Conservation (phyloP, 352 stramenopile species). For the Globisporangium echinulatum region DNA sequence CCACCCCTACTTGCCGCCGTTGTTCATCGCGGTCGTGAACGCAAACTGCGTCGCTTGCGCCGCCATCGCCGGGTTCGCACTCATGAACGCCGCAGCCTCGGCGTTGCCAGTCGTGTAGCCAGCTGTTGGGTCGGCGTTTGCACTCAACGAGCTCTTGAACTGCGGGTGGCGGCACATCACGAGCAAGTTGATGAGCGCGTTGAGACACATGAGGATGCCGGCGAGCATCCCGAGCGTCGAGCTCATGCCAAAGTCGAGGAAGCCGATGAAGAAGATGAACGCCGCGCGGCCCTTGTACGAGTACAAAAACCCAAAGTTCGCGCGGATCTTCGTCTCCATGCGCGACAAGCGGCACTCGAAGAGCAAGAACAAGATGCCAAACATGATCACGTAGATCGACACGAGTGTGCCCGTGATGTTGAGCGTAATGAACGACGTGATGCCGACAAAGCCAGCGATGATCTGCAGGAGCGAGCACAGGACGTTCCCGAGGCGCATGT, state of each 20-base stretch:
- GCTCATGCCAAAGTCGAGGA: slow-evolving; percentile 84
- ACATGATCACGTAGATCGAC: slow-evolving; percentile 89
- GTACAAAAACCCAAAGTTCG: slow-evolving; percentile 86
- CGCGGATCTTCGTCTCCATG: slow-evolving; percentile 78
- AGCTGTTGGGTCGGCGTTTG: slow-evolving; percentile 64
- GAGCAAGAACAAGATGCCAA: slow-evolving; percentile 79
- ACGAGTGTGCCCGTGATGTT: slow-evolving; percentile 86
- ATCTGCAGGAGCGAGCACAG: slow-evolving; percentile 79
- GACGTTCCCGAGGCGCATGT: slow-evolving; percentile 84
- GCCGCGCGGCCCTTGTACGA: slow-evolving; percentile 79
- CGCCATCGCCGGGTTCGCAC: slow-evolving; percentile 69
- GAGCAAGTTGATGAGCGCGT: slow-evolving; percentile 83
- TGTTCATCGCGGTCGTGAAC: slow-evolving; percentile 47
- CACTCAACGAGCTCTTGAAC: slow-evolving; percentile 75
- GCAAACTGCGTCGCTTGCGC: slow-evolving; percentile 75
- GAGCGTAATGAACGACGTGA: slow-evolving; percentile 86
- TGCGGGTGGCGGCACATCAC: slow-evolving; percentile 85
- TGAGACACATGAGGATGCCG: slow-evolving; percentile 78
- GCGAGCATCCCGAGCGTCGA: slow-evolving; percentile 68
- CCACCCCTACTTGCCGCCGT: background rate
- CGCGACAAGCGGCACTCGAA: slow-evolving; percentile 85
- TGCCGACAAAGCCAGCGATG: slow-evolving; percentile 70
- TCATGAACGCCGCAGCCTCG: slow-evolving; percentile 77
- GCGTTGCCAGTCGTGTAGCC: slow-evolving; percentile 79
- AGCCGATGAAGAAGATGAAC: slow-evolving; percentile 89